A percentile compares a stretch with the other conserved stretches of the same genome.
phyloP scores from a whole-genome alignment of 2,329 filamentous ascomycete species.

The Didymella segeticola region DNA sequence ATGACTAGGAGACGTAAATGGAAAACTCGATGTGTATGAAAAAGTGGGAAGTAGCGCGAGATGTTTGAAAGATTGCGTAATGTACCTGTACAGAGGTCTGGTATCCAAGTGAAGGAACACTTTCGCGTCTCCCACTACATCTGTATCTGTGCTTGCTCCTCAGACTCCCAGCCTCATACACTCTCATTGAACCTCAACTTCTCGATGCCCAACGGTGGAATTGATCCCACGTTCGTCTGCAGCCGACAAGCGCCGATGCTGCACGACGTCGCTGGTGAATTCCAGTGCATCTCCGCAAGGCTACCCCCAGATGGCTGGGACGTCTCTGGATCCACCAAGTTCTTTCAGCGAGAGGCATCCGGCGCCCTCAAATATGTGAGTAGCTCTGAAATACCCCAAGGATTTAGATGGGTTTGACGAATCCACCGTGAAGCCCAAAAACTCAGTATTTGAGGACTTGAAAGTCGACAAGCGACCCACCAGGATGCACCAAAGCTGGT shows the following conservation, averaged over 20 bases:
- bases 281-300: constrained; percentile 19
- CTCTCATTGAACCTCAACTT: not conserved
- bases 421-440: not conserved
- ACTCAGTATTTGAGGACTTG: too few species aligned
- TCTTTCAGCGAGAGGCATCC: not conserved
- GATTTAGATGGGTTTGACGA: not conserved
- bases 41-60: not conserved
- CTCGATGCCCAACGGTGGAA: not conserved
- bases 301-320: constrained; percentile 29
- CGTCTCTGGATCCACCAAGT: not conserved
- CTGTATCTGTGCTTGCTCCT: too few species aligned
- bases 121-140: not conserved
- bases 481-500: not conserved
- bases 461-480: not conserved
- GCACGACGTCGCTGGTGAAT: not conserved
- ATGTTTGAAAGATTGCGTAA: not conserved
- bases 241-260: not conserved
- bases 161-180: not conserved
- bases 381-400: not conserved
- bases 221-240: not conserved
- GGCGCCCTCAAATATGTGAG: not conserved
- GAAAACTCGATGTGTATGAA: not conserved
- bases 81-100: not conserved
- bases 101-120: not conserved
- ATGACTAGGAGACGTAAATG: not conserved